Percentiles rank a stretch among this genome's conserved stretches.
These are phyloP conservation scores for Psophocarpus tetragonolobus DNA, from an alignment of 306 rosid genomes.

Conservation along the genomic window DNA sequence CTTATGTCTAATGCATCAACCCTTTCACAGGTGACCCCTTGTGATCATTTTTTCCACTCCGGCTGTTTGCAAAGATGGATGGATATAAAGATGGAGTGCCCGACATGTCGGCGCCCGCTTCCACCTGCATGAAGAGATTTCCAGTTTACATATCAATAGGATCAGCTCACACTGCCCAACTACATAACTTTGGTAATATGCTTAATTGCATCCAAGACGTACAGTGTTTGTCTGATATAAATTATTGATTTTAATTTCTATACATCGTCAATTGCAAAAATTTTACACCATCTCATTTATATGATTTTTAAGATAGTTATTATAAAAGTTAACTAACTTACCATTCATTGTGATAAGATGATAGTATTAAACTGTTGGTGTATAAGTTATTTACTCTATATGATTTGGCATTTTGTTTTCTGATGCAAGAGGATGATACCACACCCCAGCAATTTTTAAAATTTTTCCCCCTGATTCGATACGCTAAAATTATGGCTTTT, in stretches of 20 bases:
- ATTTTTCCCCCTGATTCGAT: conserved; percentile 8
- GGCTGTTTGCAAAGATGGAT: conserved; percentile 99
- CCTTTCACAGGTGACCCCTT: conserved; percentile 81
- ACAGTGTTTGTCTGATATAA: background rate
- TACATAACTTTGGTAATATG: conserved; percentile 51
- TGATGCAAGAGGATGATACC: background rate
- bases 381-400: no score
- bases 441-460: background rate
- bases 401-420: background rate
- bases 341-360: no score
- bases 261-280: no score
- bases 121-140: conserved; percentile 72
- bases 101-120: conserved; percentile 92
- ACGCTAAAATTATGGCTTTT: background rate
- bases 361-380: no score
- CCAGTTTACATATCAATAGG: conserved; percentile 52
- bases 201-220: conserved; percentile 32
- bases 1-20: conserved; percentile 27
- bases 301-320: no score
- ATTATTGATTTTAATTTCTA: no score
- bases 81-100: conserved; percentile 99
- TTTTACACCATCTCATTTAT: no score
- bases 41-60: conserved; percentile 97
- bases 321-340: no score
- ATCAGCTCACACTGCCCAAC: conserved; percentile 58